Evolutionary conservation across 2,329 filamentous ascomycete genomes (phyloP).

Genomic region (Fusarium sp.): DNA sequence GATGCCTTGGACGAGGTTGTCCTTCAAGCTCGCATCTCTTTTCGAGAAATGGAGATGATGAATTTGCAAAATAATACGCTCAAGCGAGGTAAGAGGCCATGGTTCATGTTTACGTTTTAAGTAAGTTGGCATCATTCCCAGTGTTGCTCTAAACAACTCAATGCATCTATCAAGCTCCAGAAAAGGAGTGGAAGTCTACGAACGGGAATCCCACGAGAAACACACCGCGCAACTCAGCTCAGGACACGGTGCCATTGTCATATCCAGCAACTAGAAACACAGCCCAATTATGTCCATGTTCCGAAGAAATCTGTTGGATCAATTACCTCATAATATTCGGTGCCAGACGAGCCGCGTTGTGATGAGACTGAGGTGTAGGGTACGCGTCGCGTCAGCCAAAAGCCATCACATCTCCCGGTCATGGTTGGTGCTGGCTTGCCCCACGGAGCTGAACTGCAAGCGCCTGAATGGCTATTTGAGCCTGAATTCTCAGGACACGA

Average conservation of each 20-base stretch:
- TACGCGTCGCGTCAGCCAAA: background rate
- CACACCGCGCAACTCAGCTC: background rate
- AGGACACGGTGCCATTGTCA: background rate
- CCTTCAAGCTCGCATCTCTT: background rate
- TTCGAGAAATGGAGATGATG: background rate
- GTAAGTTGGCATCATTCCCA: background rate
- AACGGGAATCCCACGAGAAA: background rate
- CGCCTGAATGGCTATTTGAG: background rate
- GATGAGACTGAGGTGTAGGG: background rate
- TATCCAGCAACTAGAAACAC: background rate
- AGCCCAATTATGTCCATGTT: background rate
- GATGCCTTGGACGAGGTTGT: background rate
- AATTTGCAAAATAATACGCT: background rate
- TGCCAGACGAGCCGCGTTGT: background rate
- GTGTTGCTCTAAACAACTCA: too few relatives aligned
- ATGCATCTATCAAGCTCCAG: background rate
- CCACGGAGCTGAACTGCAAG: background rate
- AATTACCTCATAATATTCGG: background rate
- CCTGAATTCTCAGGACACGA: background rate
- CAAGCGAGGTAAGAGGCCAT: background rate
- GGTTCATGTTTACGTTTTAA: background rate
- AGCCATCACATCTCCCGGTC: background rate
- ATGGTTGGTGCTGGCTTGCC: background rate
- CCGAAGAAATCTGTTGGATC: background rate
- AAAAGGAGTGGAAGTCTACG: too few relatives aligned